A percentile compares a stretch with the other conserved stretches of the same genome.
Conservation (phyloP, 495 filamentous ascomycete species). For the Niebla homalea region DNA sequence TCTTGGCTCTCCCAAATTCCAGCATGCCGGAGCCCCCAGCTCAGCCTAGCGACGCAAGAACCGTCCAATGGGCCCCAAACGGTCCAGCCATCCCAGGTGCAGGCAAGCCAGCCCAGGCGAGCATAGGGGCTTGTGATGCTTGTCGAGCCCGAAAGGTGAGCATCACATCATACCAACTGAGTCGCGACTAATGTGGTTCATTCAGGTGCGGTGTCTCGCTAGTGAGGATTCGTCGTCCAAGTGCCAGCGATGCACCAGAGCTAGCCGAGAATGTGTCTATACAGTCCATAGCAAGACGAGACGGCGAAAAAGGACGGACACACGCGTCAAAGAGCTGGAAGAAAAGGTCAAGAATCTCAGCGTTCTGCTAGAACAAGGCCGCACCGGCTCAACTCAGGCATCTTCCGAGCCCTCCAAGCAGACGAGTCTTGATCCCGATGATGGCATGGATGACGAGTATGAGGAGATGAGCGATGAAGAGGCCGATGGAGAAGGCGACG, state of each 20-base stretch:
- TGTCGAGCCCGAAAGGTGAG: constrained; percentile 11
- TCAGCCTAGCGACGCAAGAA: constrained; percentile 1
- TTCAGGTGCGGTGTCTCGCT: constrained; percentile 10
- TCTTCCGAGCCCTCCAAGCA: not conserved
- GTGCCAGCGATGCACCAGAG: constrained; percentile 79
- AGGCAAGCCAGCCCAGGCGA: constrained; percentile 3
- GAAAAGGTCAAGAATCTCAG: constrained; percentile 60
- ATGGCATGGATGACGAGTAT: constrained; percentile 1
- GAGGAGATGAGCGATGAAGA: not conserved
- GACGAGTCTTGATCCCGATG: not conserved
- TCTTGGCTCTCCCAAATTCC: not conserved
- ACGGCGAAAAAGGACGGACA: constrained; percentile 78
- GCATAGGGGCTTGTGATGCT: constrained; percentile 13
- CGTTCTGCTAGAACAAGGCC: constrained; percentile 9
- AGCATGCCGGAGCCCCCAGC: not conserved
- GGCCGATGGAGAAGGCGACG: not conserved
- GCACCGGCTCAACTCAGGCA: not conserved
- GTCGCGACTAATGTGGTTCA: not conserved
- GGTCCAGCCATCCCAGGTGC: not conserved
- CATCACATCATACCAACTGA: not conserved
- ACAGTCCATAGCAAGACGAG: constrained; percentile 74
- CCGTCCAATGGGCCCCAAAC: constrained; percentile 3
- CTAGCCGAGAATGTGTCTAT: constrained; percentile 65
- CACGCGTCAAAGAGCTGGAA: constrained; percentile 80
- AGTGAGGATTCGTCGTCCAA: constrained; percentile 9